These are phyloP conservation scores for Macrolepiota fuliginosa DNA, from an alignment of 768 basidiomycete genomes.

Conservation along the genomic window DNA sequence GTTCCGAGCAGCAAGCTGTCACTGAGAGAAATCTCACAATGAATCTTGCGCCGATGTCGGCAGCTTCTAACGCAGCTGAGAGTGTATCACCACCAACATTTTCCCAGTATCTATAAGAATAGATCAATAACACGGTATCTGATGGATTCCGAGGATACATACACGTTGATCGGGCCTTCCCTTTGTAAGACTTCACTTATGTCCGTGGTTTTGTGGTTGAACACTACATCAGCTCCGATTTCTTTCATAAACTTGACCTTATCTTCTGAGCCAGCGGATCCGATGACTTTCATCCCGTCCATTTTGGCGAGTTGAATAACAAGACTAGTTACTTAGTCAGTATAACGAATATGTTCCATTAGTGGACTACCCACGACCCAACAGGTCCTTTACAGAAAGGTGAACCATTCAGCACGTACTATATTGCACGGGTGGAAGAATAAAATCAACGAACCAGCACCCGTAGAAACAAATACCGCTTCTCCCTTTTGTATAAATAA, in stretches of 20 bases:
- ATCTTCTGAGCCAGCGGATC: conserved; percentile 57
- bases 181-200: conserved; percentile 42
- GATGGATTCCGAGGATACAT: conserved; percentile 6
- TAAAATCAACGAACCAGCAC: conserved; percentile 16
- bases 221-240: conserved; percentile 55
- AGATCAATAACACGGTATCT: background rate
- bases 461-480: conserved; percentile 25
- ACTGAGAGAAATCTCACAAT: conserved; percentile 22
- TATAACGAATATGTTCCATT: background rate
- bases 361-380: conserved; percentile 22
- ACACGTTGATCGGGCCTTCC: conserved; percentile 56
- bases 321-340: conserved; percentile 17
- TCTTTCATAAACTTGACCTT: conserved; percentile 54
- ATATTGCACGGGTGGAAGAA: background rate
- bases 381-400: conserved; percentile 18
- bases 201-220: conserved; percentile 59
- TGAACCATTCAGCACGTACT: background rate
- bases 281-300: conserved; percentile 52
- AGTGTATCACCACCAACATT: conserved; percentile 49
- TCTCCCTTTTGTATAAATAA: conserved; percentile 17
- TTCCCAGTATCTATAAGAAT: conserved; percentile 24
- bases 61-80: conserved; percentile 31
- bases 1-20: background rate
- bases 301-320: conserved; percentile 37
- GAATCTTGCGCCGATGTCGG: conserved; percentile 39